Evolutionary conservation across 2,329 filamentous ascomycete species (phyloP), one percentile per base, ranked within the genome.

Genomic region (Alternaria postmessia): DNA sequence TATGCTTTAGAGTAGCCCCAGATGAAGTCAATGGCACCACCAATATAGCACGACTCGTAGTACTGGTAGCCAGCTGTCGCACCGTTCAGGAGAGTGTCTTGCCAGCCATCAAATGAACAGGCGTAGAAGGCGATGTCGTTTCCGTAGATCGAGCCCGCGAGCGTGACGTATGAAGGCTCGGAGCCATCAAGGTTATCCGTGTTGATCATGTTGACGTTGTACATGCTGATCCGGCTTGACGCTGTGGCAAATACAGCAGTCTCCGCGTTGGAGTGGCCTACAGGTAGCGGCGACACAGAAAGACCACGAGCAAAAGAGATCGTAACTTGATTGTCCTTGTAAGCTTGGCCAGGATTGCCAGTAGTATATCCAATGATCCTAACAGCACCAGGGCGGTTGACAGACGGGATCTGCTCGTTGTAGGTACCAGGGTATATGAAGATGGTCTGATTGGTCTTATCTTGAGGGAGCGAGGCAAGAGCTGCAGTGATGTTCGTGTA

Each of bases 371-470:
- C 88, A 66, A 86, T 85, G 61, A 87, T 82, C 55, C 81, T 84
- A 28, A 88, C 79, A 44, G 81, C 75, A 5, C 83, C 84, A 8
- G 73, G 75, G 42, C 84, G 80, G 1, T 78, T 65, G 4, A 81
- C 75, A 28, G 88, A 79, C 58, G 82, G 82, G 26, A 88, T 83
- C 69, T 88, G 86, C 70, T 88, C 86, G 3, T 75, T 77, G 78
- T 89, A 88, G 30, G 83, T 86, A 11, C 86, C 86, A 4, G 82
- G 71, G 63, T 85, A 74, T 70, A 90, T 83, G 77, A 89, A 89
- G 74, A 90, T 86, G 63, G 83, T 85, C 58, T 87, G 85, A 1
- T 79, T 79, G 1, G 75, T 68, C 26, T 67, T 67, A 20, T 79
- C 77, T 3, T 68, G 70, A 1, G 78, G 77, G 7, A 79, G 64